Evolutionary conservation across 768 basidiomycete genomes (phyloP).

Genomic region (Serendipita sp.): DNA sequence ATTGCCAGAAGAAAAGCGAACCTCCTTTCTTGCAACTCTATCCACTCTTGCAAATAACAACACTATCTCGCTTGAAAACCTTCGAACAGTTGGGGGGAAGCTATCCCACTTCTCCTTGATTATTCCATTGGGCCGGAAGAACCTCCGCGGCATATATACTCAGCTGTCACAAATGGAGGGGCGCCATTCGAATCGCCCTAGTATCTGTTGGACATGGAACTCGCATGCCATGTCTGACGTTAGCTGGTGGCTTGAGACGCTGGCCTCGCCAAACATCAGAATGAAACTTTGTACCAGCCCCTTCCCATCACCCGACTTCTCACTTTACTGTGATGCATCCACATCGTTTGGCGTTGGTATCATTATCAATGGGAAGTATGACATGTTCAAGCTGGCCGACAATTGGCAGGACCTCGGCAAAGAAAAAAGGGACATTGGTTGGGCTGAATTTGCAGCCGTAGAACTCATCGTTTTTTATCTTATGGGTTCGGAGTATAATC

Average conservation of each 20-base stretch:
- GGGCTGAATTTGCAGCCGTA: constrained; percentile 31
- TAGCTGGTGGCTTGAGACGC: neutral
- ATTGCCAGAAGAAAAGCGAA: neutral
- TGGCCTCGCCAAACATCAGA: neutral
- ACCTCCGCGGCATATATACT: too few relatives aligned
- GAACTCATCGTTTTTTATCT: constrained; percentile 18
- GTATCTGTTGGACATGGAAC: neutral
- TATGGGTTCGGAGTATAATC: too few relatives aligned
- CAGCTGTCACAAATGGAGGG: too few relatives aligned
- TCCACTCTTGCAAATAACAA: too few relatives aligned
- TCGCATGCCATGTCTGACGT: neutral
- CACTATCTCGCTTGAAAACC: too few relatives aligned
- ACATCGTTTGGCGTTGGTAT: constrained; percentile 28
- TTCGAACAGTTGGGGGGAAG: too few relatives aligned
- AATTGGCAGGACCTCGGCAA: constrained; percentile 18
- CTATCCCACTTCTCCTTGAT: too few relatives aligned
- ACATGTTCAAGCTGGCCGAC: constrained; percentile 24
- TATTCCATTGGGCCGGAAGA: too few relatives aligned
- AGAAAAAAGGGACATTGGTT: constrained; percentile 21
- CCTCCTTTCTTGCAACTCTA: too few relatives aligned
- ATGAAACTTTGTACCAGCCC: neutral
- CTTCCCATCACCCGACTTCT: constrained; percentile 8
- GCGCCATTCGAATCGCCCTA: too few relatives aligned
- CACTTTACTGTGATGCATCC: constrained; percentile 28
- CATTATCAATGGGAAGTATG: constrained; percentile 21